Conservation (phyloP, 2,329 filamentous ascomycete genomes). For the Colletotrichum zoysiae region DNA sequence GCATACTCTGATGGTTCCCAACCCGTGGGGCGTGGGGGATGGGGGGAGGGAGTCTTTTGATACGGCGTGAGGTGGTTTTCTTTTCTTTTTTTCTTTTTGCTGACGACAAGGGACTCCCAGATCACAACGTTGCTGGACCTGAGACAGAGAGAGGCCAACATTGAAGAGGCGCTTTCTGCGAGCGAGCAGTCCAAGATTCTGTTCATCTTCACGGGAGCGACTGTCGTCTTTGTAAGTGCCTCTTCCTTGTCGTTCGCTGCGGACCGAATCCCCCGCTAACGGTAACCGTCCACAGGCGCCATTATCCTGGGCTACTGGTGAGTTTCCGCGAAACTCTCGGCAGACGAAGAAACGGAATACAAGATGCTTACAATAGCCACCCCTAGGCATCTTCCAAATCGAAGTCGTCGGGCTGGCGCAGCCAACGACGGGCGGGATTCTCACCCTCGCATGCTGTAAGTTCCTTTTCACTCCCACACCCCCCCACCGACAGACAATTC, state of each 20-base stretch:
- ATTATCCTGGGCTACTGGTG: conserved; percentile 35
- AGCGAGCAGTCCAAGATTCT: conserved; percentile 44
- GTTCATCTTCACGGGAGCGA: conserved; percentile 42
- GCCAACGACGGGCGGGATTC: conserved; percentile 22
- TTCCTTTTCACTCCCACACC: background rate
- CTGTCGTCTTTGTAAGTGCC: conserved; percentile 38
- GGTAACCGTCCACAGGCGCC: conserved; percentile 3
- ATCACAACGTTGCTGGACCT: conserved; percentile 42
- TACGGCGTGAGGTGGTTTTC: no score
- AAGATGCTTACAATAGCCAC: background rate
- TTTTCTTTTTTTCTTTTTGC: no score
- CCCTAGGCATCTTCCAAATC: conserved; percentile 36
- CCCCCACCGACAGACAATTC: no score
- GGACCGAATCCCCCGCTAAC: background rate
- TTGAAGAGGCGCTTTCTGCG: conserved; percentile 42
- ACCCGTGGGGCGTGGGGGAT: background rate
- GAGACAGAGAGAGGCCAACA: conserved; percentile 42
- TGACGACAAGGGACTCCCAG: conserved; percentile 13
- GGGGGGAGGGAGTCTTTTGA: background rate
- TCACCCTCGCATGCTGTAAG: conserved; percentile 36
- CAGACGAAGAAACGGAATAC: no score
- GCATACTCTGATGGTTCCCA: no score
- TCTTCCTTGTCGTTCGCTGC: accelerated
- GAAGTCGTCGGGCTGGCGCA: conserved; percentile 22
- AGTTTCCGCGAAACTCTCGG: background rate